Conservation (phyloP, 2,329 filamentous ascomycete genomes). For the Hymenoscyphus linearis region DNA sequence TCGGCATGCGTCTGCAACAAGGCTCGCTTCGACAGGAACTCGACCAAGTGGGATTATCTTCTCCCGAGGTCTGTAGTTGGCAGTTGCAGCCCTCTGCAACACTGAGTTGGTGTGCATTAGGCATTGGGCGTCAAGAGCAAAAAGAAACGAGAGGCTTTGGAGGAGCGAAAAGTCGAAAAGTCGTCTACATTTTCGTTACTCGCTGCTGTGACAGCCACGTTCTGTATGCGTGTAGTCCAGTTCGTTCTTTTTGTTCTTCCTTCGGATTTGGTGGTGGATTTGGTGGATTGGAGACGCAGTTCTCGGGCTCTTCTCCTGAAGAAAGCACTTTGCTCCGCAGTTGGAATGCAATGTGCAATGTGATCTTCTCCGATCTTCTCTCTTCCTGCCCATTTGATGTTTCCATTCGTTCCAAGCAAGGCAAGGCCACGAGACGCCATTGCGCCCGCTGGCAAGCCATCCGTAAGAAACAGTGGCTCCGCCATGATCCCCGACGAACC, state of each 20-base stretch:
- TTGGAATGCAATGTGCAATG: background rate
- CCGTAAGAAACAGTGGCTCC: background rate
- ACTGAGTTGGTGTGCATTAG: background rate
- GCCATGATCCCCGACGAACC: background rate
- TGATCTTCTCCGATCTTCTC: background rate
- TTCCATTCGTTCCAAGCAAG: background rate
- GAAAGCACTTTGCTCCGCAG: background rate
- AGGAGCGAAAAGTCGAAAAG: background rate
- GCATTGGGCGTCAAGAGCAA: background rate
- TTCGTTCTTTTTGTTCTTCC: too few relatives aligned
- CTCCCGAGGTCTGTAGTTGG: background rate
- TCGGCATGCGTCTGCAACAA: too few relatives aligned
- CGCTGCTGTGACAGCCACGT: background rate
- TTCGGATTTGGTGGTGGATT: too few relatives aligned
- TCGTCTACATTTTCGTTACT: background rate
- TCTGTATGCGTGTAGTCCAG: background rate
- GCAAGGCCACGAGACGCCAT: background rate
- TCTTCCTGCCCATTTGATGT: background rate
- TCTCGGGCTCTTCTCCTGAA: background rate
- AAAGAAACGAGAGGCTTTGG: background rate
- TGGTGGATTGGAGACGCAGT: background rate
- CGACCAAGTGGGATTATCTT: background rate
- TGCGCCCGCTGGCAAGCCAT: background rate
- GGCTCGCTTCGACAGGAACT: background rate
- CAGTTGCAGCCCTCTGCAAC: background rate